Conservation (phyloP, 371 early-diverging fungal species). For the Mortierella sp. region DNA sequence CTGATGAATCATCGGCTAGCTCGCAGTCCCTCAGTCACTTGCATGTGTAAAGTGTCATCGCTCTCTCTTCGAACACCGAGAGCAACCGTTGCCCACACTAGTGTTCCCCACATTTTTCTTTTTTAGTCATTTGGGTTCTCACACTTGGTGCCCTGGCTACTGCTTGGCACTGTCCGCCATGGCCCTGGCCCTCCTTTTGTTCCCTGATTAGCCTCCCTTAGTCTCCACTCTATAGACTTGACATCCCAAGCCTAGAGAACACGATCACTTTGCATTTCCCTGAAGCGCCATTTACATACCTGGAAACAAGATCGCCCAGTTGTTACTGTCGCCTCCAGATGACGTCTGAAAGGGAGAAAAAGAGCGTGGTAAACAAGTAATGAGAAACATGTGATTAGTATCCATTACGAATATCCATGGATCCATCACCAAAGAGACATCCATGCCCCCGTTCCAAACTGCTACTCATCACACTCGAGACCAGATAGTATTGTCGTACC, state of each 20-base stretch:
- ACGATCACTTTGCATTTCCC: not conserved
- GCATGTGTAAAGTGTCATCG: conserved; percentile 15
- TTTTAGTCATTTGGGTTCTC: conserved; percentile 42
- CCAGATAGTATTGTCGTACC: conserved; percentile 6
- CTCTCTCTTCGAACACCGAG: conserved; percentile 4
- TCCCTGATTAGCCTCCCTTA: not conserved
- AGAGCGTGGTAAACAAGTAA: conserved; percentile 4
- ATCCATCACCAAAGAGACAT: not conserved
- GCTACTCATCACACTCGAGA: too few relatives aligned
- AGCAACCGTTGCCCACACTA: conserved; percentile 31
- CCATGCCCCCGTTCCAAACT: not conserved
- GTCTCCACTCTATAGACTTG: not conserved
- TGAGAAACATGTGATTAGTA: not conserved
- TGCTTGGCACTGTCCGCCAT: not conserved
- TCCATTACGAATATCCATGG: not conserved
- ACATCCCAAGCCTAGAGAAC: too few relatives aligned
- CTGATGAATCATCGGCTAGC: too few relatives aligned
- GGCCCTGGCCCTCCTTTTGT: not conserved
- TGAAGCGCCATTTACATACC: conserved; percentile 15
- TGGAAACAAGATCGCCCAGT: conserved; percentile 53
- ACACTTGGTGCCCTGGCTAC: not conserved
- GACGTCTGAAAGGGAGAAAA: conserved; percentile 24
- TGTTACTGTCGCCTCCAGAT: conserved; percentile 36
- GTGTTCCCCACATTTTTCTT: conserved; percentile 53
- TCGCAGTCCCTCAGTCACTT: too few relatives aligned